Evolutionary conservation across 139 green algal species (phyloP).

Genomic region (Picochlorum sp.): DNA sequence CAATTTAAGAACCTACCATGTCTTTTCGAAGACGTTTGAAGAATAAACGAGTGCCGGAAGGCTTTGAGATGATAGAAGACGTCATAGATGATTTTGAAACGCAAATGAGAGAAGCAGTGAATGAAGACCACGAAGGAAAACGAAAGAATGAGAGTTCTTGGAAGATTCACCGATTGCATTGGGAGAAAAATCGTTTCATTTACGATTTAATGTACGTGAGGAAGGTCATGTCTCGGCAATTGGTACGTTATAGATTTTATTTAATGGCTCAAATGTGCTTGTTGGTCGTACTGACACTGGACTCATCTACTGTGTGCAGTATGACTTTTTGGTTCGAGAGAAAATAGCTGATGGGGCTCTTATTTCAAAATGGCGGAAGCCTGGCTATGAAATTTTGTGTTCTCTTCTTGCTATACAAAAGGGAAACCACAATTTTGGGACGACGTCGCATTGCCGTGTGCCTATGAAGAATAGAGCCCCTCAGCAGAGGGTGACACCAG

Average conservation of each 20-base stretch:
- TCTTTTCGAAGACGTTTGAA: constrained; percentile 63
- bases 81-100: constrained; percentile 90
- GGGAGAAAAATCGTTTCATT: constrained; percentile 93
- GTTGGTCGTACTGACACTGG: too few species aligned
- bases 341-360: constrained; percentile 87
- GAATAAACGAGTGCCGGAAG: constrained; percentile 72
- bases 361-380: constrained; percentile 92
- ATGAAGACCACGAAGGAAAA: constrained; percentile 86
- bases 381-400: constrained; percentile 92
- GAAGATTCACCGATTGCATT: constrained; percentile 84
- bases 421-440: constrained; percentile 89
- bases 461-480: constrained; percentile 48
- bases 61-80: constrained; percentile 85
- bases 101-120: constrained; percentile 89
- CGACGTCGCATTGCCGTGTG: constrained; percentile 78
- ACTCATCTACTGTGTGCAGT: constrained; percentile 44
- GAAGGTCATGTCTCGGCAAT: constrained; percentile 73
- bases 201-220: constrained; percentile 92
- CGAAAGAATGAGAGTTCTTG: constrained; percentile 75
- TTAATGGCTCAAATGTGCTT: not conserved
- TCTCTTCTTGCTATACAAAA: constrained; percentile 93
- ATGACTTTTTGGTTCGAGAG: constrained; percentile 78
- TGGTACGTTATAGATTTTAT: constrained; percentile 24
- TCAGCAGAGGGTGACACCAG: constrained; percentile 79
- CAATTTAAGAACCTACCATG: constrained; percentile 21